Conservation (phyloP, 345 rosid species). For the Raphanus raphanistrum region DNA sequence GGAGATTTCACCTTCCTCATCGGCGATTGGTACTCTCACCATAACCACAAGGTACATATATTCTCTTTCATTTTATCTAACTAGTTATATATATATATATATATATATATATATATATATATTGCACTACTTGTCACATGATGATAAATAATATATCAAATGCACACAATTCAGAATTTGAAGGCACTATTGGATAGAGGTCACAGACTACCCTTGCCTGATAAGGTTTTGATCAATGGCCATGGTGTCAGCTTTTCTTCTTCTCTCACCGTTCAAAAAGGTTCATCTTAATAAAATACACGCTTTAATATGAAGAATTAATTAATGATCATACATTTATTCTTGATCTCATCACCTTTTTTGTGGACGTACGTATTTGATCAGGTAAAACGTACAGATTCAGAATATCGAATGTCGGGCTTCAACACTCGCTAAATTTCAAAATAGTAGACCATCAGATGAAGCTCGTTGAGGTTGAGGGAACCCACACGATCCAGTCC, state of each 20-base stretch:
- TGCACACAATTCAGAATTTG: conserved; percentile 45
- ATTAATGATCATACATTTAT: not conserved
- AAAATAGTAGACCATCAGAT: conserved; percentile 67
- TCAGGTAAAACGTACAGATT: conserved; percentile 75
- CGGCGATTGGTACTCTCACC: conserved; percentile 73
- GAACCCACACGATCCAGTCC: conserved; percentile 80
- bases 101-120: not conserved
- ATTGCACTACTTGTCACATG: not conserved
- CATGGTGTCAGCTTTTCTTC: conserved; percentile 55
- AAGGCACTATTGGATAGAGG: conserved; percentile 60
- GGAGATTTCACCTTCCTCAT: conserved; percentile 78
- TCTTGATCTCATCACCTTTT: not conserved
- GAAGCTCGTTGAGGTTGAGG: conserved; percentile 90
- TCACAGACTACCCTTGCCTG: conserved; percentile 59
- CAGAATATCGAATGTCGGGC: conserved; percentile 87
- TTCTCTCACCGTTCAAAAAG: conserved; percentile 65
- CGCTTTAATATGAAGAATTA: not conserved
- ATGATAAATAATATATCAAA: not conserved
- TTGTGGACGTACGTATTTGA: conserved; percentile 11
- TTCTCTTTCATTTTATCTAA: not conserved
- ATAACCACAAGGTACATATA: conserved; percentile 61
- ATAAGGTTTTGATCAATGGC: conserved; percentile 80
- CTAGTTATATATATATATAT: not conserved
- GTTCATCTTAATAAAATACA: conserved; percentile 23
- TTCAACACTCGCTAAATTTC: conserved; percentile 64